A percentile compares a stretch with the other conserved stretches of the same genome.
These are phyloP conservation scores for Xylogone sp. DNA, from an alignment of 2,329 filamentous ascomycete species.

Conservation along the genomic window DNA sequence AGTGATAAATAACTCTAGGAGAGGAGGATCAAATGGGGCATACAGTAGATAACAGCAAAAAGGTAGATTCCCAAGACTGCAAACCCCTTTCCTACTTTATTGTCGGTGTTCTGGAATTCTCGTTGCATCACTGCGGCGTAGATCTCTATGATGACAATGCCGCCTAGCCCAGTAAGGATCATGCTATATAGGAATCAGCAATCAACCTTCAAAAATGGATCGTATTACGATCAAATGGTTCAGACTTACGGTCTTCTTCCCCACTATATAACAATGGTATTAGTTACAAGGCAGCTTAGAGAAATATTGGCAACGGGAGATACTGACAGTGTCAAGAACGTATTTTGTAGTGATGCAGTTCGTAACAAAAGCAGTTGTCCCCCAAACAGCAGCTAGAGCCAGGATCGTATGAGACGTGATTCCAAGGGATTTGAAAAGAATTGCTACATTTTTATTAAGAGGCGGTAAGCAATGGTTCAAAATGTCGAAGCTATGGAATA, in stretches of 20 bases:
- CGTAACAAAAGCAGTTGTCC: conserved; percentile 46
- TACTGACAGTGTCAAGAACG: conserved; percentile 37
- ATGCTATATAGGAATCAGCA: conserved; percentile 34
- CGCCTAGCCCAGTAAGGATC: conserved; percentile 48
- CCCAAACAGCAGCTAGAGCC: conserved; percentile 50
- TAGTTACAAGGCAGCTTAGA: not conserved
- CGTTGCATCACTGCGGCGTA: conserved; percentile 57
- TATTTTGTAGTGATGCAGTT: conserved; percentile 49
- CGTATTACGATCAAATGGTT: not conserved
- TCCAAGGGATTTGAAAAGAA: conserved; percentile 50
- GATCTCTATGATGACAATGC: conserved; percentile 52
- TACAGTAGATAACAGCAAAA: conserved; percentile 52
- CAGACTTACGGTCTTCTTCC: conserved; percentile 46
- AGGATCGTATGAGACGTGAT: conserved; percentile 46
- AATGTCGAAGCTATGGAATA: not conserved
- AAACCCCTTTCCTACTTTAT: conserved; percentile 54
- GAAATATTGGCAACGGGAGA: not conserved
- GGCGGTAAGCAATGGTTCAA: too few relatives aligned
- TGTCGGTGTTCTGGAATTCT: conserved; percentile 50
- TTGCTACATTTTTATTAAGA: conserved; percentile 33
- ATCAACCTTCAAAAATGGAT: not conserved
- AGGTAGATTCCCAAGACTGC: conserved; percentile 56
- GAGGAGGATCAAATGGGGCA: conserved; percentile 10
- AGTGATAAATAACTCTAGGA: conserved; percentile 8
- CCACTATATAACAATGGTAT: conserved; percentile 36